These are phyloP conservation scores for Xylaria sp. DNA, from an alignment of 2,329 filamentous ascomycete species.

Conservation along the genomic window DNA sequence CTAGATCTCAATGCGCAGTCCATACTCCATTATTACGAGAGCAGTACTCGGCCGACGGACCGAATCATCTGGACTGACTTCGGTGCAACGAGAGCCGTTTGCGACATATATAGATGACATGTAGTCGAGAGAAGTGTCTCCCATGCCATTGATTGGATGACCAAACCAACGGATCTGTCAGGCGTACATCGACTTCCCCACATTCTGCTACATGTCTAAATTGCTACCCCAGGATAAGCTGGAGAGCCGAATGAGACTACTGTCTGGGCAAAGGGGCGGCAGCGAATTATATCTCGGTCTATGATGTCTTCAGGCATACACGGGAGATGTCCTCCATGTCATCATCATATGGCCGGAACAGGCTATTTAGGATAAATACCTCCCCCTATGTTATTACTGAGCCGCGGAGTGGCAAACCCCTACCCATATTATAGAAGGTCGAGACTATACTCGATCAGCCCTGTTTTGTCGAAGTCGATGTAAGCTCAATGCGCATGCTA, in stretches of 20 bases:
- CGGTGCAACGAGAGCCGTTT: constrained; percentile 26
- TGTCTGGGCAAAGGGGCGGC: constrained; percentile 8
- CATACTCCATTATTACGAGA: background rate
- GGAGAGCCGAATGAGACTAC: background rate
- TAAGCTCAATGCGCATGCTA: background rate
- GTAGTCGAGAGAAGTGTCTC: background rate
- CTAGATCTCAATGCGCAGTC: background rate
- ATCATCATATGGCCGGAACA: constrained; percentile 36
- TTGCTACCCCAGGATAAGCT: constrained; percentile 21
- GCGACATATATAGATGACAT: constrained; percentile 21
- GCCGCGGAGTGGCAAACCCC: constrained; percentile 1
- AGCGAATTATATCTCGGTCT: constrained; percentile 18
- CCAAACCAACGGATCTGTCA: constrained; percentile 23
- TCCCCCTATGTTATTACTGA: background rate
- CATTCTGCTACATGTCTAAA: constrained; percentile 29
- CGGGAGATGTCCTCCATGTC: constrained; percentile 29
- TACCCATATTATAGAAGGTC: background rate
- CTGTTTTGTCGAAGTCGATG: background rate
- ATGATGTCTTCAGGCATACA: constrained; percentile 7
- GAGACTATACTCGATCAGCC: background rate
- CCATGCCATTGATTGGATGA: constrained; percentile 16
- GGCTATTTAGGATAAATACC: constrained; percentile 45
- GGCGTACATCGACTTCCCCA: constrained; percentile 35
- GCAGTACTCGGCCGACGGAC: constrained; percentile 18
- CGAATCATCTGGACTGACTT: constrained; percentile 25